Percentiles rank a stretch among this genome's conserved stretches.
Conservation (phyloP, 352 stramenopile species). For the Plasmopara viticola region DNA sequence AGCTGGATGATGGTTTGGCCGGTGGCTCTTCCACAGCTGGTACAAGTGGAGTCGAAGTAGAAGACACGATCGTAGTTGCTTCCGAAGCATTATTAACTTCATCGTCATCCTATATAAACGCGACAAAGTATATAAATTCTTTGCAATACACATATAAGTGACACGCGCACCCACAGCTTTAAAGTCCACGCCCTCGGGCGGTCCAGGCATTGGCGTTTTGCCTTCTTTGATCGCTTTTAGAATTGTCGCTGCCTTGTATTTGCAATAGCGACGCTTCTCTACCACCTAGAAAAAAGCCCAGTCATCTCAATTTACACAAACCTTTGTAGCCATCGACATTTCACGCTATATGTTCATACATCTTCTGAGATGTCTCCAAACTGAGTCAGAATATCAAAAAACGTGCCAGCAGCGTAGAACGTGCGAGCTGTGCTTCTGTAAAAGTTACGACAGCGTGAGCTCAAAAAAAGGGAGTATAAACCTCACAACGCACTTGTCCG, state of each 20-base stretch:
- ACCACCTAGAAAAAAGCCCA: slow-evolving; percentile 37
- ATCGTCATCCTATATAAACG: slow-evolving; percentile 12
- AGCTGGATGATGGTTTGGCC: slow-evolving; percentile 4
- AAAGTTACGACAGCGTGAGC: slow-evolving; percentile 3
- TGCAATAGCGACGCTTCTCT: slow-evolving; percentile 91
- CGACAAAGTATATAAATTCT: slow-evolving; percentile 1
- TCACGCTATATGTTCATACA: slow-evolving; percentile 22
- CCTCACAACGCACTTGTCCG: slow-evolving; percentile 70
- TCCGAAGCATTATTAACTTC: slow-evolving; percentile 7
- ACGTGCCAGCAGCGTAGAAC: slow-evolving; percentile 94
- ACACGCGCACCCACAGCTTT: slow-evolving; percentile 22
- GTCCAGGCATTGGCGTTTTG: slow-evolving; percentile 69
- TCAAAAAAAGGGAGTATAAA: neutral
- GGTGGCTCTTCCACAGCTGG: slow-evolving; percentile 8
- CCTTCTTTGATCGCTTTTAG: slow-evolving; percentile 94
- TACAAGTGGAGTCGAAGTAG: slow-evolving; percentile 14
- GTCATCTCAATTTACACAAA: neutral
- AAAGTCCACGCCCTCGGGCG: slow-evolving; percentile 44
- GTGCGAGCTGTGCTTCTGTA: slow-evolving; percentile 88
- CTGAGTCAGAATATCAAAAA: slow-evolving; percentile 96
- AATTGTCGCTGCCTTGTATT: slow-evolving; percentile 95
- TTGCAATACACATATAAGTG: neutral
- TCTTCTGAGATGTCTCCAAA: slow-evolving; percentile 87
- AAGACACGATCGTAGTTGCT: slow-evolving; percentile 3
- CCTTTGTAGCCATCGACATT: no score